Evolutionary conservation across 768 basidiomycete genomes (phyloP), one percentile per base, ranked within the genome.

Genomic region (Tephrocybe sp.): DNA sequence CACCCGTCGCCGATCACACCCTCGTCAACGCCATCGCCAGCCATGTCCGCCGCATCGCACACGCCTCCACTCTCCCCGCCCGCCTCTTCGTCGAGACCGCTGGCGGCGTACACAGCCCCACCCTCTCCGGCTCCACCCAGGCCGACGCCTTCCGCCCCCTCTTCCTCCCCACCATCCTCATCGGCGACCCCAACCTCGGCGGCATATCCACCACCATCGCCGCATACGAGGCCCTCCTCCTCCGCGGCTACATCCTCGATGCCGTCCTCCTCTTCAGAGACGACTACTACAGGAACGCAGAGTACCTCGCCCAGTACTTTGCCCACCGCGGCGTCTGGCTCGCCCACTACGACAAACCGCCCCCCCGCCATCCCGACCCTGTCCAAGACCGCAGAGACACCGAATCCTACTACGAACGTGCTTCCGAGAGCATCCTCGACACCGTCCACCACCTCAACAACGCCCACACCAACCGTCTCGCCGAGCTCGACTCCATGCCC

Each of bases 41-140:
- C 32, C 79, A 88, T 58, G 80, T 91, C n/a, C 73, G 76, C 28
- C 54, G 81, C 60, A 84, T 85, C 1, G 57, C 63, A 3, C 56
- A 53, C 1, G 44, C 41, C 1, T 21, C 60, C 18, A 57, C 50
- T 2, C 59, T 60, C 9, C 60, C 58, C 11, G 73, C 77, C 2
- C 81, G 87, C 60, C 79, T 94, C 76, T 98, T 88, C 61, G 71
- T 98, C 40, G 96, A 98, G 69, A 95, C 96, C 8, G 96, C 95
- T 12, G 96, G 96, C 81, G 96, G 95, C 33, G 89, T 96, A 10
- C 95, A 97, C 60, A 95, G 92, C 58, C 96, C 96, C 0, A 84
- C 88, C 2, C 71, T 92, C 4, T 86, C 88, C 14, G 85, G 93
- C 24, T 81, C 85, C 10, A 85, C 90, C 6, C 96, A 99, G 65